These are phyloP conservation scores for Lactarius psammicola DNA, from an alignment of 768 basidiomycete genomes.

Conservation along the genomic window DNA sequence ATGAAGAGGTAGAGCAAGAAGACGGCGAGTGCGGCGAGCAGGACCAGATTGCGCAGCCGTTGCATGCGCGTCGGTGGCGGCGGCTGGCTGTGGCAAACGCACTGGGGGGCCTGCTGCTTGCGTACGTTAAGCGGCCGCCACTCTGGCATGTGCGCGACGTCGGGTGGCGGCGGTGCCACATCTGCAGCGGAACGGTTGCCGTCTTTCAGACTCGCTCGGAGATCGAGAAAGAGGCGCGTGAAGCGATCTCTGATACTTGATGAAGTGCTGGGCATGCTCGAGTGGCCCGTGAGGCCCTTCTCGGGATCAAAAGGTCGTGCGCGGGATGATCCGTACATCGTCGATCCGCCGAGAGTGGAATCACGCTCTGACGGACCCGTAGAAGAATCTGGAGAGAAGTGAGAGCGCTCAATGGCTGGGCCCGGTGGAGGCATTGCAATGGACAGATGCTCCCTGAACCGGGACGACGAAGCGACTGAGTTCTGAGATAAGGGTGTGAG, in stretches of 20 bases:
- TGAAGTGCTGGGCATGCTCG: conserved; percentile 25
- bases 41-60: conserved; percentile 35
- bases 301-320: conserved; percentile 29
- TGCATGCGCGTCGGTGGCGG: conserved; percentile 31
- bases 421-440: conserved; percentile 28
- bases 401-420: conserved; percentile 37
- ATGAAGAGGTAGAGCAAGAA: conserved; percentile 45
- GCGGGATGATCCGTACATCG: conserved; percentile 31
- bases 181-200: conserved; percentile 26
- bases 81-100: conserved; percentile 31
- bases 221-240: conserved; percentile 40
- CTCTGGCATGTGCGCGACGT: conserved; percentile 28
- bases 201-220: conserved; percentile 35
- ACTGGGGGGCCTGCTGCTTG: conserved; percentile 33
- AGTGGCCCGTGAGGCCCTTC: conserved; percentile 24
- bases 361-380: conserved; percentile 31
- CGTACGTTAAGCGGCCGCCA: conserved; percentile 45
- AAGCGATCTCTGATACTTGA: conserved; percentile 36
- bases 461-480: conserved; percentile 1
- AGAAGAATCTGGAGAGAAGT: conserved; percentile 47
- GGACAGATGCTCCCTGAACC: conserved; percentile 25
- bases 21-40: conserved; percentile 38
- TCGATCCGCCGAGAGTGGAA: conserved; percentile 27
- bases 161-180: conserved; percentile 30
- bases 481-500: conserved; percentile 8